Base-by-base conservation (phyloP, 306 rosid genomes). In the Adenanthera pavonina region DNA sequence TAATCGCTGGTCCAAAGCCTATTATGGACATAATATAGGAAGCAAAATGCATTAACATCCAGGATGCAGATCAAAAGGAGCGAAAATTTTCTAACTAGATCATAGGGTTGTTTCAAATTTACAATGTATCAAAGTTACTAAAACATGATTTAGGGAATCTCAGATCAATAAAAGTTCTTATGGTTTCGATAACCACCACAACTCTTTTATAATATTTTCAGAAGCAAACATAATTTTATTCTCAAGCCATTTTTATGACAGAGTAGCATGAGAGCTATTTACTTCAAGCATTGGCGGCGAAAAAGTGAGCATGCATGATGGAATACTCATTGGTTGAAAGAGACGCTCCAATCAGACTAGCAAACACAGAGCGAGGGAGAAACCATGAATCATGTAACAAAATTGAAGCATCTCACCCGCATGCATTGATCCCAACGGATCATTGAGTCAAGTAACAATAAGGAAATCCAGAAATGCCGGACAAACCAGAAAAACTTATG, bases 351-450 rank as follows among this genome's bases (percentile, higher is more conserved):
- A 40, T 70, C 43, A 51, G 79, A 69, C 14, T 12, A 41, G 3
- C 52, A 80, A 38, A 15, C 5, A 40, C 14, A 25, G 14, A 46
- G 59, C 69, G 12, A 82, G 43, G 6, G 44, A 20, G 40, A 69
- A 56, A 73, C 20, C 64, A 48, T 0, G 19, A 85, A 75, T 69
- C 66, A 65, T 61, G 16, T 30, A 40, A 49, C 79, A 16, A 59
- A 74, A 41, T 41, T 34, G 80, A 47, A 72, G 61, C 65, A 72
- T 35, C 75, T 61, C 82, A 68, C 66, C 80, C 46, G 76, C 89
- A 89, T 89, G 92, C 93, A 88, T 78, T 81, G 66, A 77, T 70
- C 52, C 14, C 74, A 9, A 81, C 75, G 12, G 74, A 72, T 41
- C 80, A 77, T 61, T 70, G 51, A 67, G 36, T 35, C 79, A 77